Evolutionary conservation across 2,329 filamentous ascomycete species (phyloP), one percentile per base, ranked within the genome.

Genomic region (Bipolaris zeicola): DNA sequence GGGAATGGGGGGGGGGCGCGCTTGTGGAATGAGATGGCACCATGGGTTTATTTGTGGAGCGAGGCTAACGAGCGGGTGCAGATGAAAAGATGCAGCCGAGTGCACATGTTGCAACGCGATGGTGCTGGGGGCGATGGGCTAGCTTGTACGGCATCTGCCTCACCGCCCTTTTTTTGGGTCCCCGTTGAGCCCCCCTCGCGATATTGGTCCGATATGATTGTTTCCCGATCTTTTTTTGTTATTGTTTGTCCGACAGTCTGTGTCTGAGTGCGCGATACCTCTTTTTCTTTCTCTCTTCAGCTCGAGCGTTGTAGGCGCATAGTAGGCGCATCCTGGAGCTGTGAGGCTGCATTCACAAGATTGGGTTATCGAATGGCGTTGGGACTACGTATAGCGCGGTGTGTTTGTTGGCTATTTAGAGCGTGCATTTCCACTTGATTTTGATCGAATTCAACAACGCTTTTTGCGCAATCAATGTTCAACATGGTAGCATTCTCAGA

Each of bases 231-330:
- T 39, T 34, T 20, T 31, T 42, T 31, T 13, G 5, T 18, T 18
- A 34, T 39, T 34, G 16, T 36, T 31, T 13, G 14, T 18, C 16
- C 22, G 1, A 18, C 31, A 36, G 16, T 22, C 20, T 51, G 33
- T n/a, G 20, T 34, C 36, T 0, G 8, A 44, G 6, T 13, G 38
- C 47, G 47, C 47, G 34, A 51, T 51, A 51, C 26, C 41, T 54
- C 0, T 42, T 22, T 22, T 18, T 45, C 28, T 45, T 33, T 43
- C 6, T 6, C 46, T 36, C 8, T 36, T 46, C 18, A 16, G 20
- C 14, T 22, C 50, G 47, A 36, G 37, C 11, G 11, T 55, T 52
- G 22, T 51, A 14, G 48, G 41, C 52, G 52, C 47, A 36, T 26
- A 33, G 20, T 20, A 41, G 26, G 48, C 48, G 34, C 52, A 3